Evolutionary conservation across 306 rosid genomes (phyloP), one percentile per base, ranked within the genome.

Genomic region (Purshia tridentata): DNA sequence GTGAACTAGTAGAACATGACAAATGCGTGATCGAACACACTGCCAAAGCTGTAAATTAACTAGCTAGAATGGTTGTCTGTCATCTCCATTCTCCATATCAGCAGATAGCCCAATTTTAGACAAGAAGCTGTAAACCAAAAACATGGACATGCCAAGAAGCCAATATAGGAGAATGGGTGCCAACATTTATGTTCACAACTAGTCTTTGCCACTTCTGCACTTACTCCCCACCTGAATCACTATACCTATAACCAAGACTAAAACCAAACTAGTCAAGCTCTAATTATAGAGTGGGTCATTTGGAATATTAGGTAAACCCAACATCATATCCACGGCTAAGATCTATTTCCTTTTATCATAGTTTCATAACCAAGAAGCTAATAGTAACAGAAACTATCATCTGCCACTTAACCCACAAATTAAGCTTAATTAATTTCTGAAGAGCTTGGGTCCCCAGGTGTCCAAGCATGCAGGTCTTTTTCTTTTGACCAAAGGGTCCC

Each of bases 231-330:
- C 22, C 1, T 16, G 5, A 53, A 53, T 1, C 58, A 53, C n/a
- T 18, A 53, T n/a, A 53, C 12, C 6, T 6, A 6, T n/a, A 53
- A 53, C 0, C 58, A 2, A 53, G 23, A n/a, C 13, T 67, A 49
- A 49, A 49, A 67, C 46, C 45, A 49, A 8, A 49, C 0, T 20
- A 42, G 47, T 41, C 42, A n/a, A 42, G 9, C 16, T 39, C 9
- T 60, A 8, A 37, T 61, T 39, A 61, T 39, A 39, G 9, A 69
- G 63, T 6, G 40, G 19, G 37, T 53, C 63, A 18, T 19, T 69
- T 19, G 19, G 60, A 69, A 52, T 55, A 70, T 19, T 53, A 10
- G 61, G 61, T 69, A 6, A 53, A 67, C 58, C 46, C n/a, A 49
- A 49, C 9, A 67, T 42, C 58, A 67, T 29, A 53, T 53, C 58